Percentiles rank a stretch among this genome's conserved stretches.
Evolutionary conservation across 139 green algal genomes (phyloP).

Genomic region (Desmodesmus armatus): DNA sequence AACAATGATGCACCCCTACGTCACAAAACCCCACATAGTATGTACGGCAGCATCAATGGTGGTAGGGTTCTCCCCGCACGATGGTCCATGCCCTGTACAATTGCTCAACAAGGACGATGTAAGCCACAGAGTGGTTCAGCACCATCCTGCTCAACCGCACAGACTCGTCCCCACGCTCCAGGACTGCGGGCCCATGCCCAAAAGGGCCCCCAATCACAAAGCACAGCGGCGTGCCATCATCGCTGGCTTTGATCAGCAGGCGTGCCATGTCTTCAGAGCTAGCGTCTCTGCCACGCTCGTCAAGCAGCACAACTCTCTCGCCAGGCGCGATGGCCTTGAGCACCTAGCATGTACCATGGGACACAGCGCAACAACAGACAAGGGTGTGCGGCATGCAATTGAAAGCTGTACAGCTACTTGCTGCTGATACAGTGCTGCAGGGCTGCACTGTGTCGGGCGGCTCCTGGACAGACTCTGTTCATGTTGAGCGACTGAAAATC

Average conservation of each 20-base stretch:
- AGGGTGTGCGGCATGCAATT: neutral
- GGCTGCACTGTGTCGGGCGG: neutral
- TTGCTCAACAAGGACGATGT: slow-evolving; percentile 89
- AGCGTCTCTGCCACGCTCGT: slow-evolving; percentile 73
- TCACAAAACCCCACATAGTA: neutral
- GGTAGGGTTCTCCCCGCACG: neutral
- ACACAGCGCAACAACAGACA: neutral
- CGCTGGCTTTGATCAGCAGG: slow-evolving; percentile 68
- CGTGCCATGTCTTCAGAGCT: slow-evolving; percentile 67
- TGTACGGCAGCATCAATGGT: neutral
- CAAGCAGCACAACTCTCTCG: slow-evolving; percentile 74
- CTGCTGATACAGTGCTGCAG: neutral
- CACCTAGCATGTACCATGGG: slow-evolving; percentile 56
- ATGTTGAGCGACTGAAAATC: too few species aligned
- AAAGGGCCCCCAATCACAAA: slow-evolving; percentile 87
- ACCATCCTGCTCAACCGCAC: slow-evolving; percentile 69
- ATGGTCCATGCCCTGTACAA: neutral
- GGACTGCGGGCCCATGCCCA: slow-evolving; percentile 72
- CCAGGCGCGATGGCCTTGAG: slow-evolving; percentile 54
- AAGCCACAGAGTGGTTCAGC: slow-evolving; percentile 87
- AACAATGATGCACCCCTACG: too few species aligned
- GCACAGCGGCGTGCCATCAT: slow-evolving; percentile 55
- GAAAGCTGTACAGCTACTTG: neutral
- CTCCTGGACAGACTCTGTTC: neutral
- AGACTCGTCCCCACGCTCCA: slow-evolving; percentile 57